Evolutionary conservation across 2,329 filamentous ascomycete genomes (phyloP).

Genomic region (Clarireedia homoeocarpa): DNA sequence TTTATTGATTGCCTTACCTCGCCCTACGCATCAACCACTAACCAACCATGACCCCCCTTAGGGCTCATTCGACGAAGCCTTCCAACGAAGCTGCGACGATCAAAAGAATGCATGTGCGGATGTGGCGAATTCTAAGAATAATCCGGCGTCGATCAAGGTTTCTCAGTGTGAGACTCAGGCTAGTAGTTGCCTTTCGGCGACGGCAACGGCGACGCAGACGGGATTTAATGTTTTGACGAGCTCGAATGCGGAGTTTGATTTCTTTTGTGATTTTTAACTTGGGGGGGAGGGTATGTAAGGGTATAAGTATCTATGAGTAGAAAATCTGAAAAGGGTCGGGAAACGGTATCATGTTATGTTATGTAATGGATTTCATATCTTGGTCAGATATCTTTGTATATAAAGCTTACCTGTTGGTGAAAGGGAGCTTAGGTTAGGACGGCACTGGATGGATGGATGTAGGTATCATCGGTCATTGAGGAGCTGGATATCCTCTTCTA

Average conservation of each 20-base stretch:
- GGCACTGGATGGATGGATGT: too few species aligned
- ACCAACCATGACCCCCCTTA: background rate
- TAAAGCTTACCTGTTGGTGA: too few species aligned
- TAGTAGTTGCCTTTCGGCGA: background rate
- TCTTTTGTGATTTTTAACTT: constrained; percentile 4
- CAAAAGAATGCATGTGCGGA: background rate
- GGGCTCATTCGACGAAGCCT: background rate
- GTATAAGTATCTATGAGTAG: background rate
- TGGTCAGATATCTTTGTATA: too few species aligned
- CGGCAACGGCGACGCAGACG: background rate
- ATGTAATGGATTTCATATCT: too few species aligned
- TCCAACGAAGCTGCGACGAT: background rate
- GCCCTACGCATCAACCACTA: background rate
- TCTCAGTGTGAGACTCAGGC: background rate
- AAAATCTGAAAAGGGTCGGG: too few species aligned
- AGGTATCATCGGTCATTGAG: too few species aligned
- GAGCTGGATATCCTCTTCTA: too few species aligned
- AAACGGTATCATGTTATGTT: too few species aligned
- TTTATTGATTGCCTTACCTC: background rate
- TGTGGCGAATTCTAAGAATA: background rate
- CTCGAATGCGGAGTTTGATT: constrained; percentile 9
- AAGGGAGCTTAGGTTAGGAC: too few species aligned
- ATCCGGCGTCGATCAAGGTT: background rate
- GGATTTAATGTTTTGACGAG: constrained; percentile 3
- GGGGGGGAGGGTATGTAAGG: background rate